Evolutionary conservation across 2,329 filamentous ascomycete species (phyloP), one percentile per base, ranked within the genome.

Genomic region (Rhexocercosporidium sp.): DNA sequence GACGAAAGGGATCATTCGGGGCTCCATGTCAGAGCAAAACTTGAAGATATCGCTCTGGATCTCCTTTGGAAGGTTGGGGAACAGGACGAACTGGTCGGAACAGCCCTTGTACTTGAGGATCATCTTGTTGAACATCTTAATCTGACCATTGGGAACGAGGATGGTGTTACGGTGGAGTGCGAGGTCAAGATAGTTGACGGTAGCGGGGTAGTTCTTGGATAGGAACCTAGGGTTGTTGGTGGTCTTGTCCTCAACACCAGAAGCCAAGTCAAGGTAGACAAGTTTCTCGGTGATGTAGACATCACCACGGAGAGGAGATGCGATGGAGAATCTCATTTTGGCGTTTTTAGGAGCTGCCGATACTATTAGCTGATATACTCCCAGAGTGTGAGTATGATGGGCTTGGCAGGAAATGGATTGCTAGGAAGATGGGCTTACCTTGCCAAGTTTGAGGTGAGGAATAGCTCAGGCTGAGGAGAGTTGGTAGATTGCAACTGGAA

Each of bases 51-150:
- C 56, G 34, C 46, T 25, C 2, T 64, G 37, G 4, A 71, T 1
- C 59, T 71, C 68, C n/a, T 25, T 18, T 9, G 70, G 68, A 8
- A 71, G 54, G 8, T 56, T 53, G 29, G 46, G 14, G 53, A 68
- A 71, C 4, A 66, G 46, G 7, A 59, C 47, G 22, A 69, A 64
- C 20, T 59, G 18, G 22, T 25, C 44, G 9, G 8, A 59, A 12
- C 3, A 14, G 6, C 51, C 63, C 27, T 56, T 20, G 12, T 18
- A 11, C 41, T 61, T 64, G 14, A 64, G 59, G 16, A 22, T 34
- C 18, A 31, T 16, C 9, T 11, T 27, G 41, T 57, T 44, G 25
- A 69, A 27, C 3, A 51, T 16, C n/a, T 34, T 49, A 41, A 60
- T 18, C n/a, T 60, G 18, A 11, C 66, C 66, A 20, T 54, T 12